phyloP scores from a whole-genome alignment of 2,329 filamentous ascomycete species.

The Pseudocercospora eumusae region DNA sequence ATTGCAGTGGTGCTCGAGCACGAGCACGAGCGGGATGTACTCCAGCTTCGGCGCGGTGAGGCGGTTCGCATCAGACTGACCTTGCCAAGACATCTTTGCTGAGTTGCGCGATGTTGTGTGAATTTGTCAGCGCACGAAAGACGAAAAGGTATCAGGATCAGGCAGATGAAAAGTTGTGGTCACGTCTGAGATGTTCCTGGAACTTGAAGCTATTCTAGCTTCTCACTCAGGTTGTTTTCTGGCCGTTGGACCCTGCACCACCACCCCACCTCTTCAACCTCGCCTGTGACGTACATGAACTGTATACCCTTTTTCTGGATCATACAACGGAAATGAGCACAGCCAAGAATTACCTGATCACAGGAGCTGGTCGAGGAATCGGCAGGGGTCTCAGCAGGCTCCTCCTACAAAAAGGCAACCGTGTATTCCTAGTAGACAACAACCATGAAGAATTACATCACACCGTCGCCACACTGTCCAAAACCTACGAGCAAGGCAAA shows the following conservation, averaged over 20 bases:
- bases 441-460: slow-evolving; percentile 45
- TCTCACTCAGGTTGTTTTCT: not conserved
- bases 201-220: too few relatives aligned
- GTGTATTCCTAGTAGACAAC: slow-evolving; percentile 46
- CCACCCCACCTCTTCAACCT: not conserved
- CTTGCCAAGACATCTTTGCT: slow-evolving; percentile 72
- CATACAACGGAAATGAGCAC: not conserved
- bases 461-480: slow-evolving; percentile 36
- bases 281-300: not conserved
- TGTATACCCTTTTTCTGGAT: not conserved
- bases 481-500: slow-evolving; percentile 18
- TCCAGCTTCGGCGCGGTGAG: slow-evolving; percentile 9
- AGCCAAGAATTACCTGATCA: slow-evolving; percentile 46
- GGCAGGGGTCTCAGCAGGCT: slow-evolving; percentile 43
- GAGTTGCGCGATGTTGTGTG: slow-evolving; percentile 10
- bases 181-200: not conserved
- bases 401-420: slow-evolving; percentile 44
- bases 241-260: not conserved
- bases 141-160: too few relatives aligned
- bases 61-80: slow-evolving; percentile 47
- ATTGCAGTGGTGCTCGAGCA: slow-evolving; percentile 8
- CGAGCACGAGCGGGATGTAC: slow-evolving; percentile 9
- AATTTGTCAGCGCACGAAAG: too few relatives aligned
- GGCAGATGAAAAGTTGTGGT: not conserved
- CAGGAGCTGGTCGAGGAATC: slow-evolving; percentile 44